Evolutionary conservation across 2,329 filamentous ascomycete species (phyloP), one percentile per base, ranked within the genome.

Genomic region (Blumeria hordei): DNA sequence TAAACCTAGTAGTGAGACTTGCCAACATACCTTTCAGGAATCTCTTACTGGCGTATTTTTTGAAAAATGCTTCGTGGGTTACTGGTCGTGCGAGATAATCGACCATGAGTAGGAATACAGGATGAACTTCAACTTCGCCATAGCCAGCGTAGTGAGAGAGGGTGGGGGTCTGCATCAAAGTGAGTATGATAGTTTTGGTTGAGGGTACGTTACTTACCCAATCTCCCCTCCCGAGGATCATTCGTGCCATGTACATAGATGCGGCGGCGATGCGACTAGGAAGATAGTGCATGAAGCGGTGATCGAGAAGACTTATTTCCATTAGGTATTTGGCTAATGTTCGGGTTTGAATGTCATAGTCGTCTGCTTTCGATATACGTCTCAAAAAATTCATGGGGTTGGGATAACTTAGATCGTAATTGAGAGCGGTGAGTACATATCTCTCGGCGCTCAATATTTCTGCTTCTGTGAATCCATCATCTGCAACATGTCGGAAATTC

Each of bases 351-450:
- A 96, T 94, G 69, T 98, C 90, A 71, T 98, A 98, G 74, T 94
- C 92, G 72, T 98, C 93, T 65, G 92, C 93, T 75, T 98, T 98
- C 58, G 90, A 96, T 69, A 98, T 94, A 62, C 93, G 85, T 60
- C 92, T 86, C 58, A 98, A 79, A 73, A 98, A 98, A 76, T 98
- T 98, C 92, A 98, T 98, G 21, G 92, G 92, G 70, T 98, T 98
- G 56, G 92, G 92, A 66, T 95, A 98, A 73, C 88, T 95, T 60
- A 98, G 80, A 67, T 98, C 90, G 68, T 95, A 98, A 71, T 95
- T 83, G 58, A 98, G 77, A 6, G 88, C 88, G 60, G 80, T 78
- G 54, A 98, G 81, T 60, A 98, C 82, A 67, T 93, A 94, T 61
- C 92, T 85, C 70, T 98, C 92, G n/a, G 92, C 92, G 65, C 86